phyloP scores from a whole-genome alignment of 345 rosid species.

The Turnera subulata region DNA sequence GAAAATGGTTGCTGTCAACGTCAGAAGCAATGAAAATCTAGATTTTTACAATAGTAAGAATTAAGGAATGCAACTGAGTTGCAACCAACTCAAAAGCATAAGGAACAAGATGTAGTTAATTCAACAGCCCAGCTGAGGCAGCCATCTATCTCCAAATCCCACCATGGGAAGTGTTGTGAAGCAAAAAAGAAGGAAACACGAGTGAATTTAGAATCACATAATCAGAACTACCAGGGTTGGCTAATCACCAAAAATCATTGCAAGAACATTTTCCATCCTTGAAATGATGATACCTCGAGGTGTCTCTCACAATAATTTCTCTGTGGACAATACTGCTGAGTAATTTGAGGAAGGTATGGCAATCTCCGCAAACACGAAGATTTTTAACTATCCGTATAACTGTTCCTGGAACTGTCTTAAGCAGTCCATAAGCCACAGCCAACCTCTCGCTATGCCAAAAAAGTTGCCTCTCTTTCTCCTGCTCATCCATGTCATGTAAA shows the following conservation, averaged over 20 bases:
- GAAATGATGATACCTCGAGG: conserved; percentile 75
- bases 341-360: conserved; percentile 59
- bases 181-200: background rate
- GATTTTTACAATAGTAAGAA: too few relatives aligned
- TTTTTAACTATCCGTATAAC: conserved; percentile 60
- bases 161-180: too few relatives aligned
- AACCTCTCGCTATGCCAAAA: conserved; percentile 78
- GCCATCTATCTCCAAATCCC: background rate
- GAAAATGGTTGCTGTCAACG: too few relatives aligned
- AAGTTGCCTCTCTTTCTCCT: conserved; percentile 62
- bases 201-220: background rate
- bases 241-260: conserved; percentile 67
- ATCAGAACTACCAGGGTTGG: background rate
- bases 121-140: too few relatives aligned
- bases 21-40: too few relatives aligned
- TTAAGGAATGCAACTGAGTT: too few relatives aligned
- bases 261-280: conserved; percentile 65
- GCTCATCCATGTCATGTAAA: conserved; percentile 56
- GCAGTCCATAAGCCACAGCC: conserved; percentile 71
- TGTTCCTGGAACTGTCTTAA: conserved; percentile 50
- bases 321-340: conserved; percentile 48
- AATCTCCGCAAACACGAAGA: conserved; percentile 73
- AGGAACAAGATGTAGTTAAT: too few relatives aligned
- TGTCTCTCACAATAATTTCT: conserved; percentile 69
- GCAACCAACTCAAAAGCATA: too few relatives aligned